These are phyloP conservation scores for Myxozyma sirexii DNA, from an alignment of 805 yeast species.

Conservation along the genomic window DNA sequence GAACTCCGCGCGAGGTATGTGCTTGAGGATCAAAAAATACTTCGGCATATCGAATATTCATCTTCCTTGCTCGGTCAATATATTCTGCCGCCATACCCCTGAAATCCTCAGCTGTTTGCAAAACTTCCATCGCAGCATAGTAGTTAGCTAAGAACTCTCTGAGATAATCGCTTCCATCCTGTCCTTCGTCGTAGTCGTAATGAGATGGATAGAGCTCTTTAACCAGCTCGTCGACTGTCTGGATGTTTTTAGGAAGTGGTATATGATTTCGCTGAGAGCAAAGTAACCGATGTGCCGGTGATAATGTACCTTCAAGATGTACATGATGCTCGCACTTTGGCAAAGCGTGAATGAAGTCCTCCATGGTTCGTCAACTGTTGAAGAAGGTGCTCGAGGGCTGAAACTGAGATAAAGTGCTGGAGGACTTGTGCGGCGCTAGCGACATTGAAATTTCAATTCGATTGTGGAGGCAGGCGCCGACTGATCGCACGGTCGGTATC, in stretches of 20 bases:
- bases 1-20: constrained; percentile 67
- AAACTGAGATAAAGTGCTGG: not conserved
- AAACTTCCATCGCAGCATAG: constrained; percentile 76
- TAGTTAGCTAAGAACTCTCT: constrained; percentile 78
- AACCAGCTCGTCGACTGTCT: constrained; percentile 56
- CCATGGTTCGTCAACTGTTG: not conserved
- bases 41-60: constrained; percentile 60
- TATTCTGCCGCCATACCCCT: constrained; percentile 62
- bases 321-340: constrained; percentile 90
- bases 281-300: constrained; percentile 68
- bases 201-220: constrained; percentile 42
- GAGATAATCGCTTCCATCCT: constrained; percentile 39
- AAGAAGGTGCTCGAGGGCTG: not conserved
- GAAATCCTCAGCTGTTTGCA: constrained; percentile 68
- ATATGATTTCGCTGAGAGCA: constrained; percentile 66
- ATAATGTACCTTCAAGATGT: constrained; percentile 79
- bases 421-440: not conserved
- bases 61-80: constrained; percentile 34
- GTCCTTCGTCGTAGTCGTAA: constrained; percentile 61
- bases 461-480: no score
- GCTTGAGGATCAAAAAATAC: constrained; percentile 86
- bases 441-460: no score
- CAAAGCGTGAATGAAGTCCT: constrained; percentile 39
- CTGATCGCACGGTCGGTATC: no score
- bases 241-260: constrained; percentile 58